Conservation (phyloP, 2,329 filamentous ascomycete species). For the Aspergillus jensenii region DNA sequence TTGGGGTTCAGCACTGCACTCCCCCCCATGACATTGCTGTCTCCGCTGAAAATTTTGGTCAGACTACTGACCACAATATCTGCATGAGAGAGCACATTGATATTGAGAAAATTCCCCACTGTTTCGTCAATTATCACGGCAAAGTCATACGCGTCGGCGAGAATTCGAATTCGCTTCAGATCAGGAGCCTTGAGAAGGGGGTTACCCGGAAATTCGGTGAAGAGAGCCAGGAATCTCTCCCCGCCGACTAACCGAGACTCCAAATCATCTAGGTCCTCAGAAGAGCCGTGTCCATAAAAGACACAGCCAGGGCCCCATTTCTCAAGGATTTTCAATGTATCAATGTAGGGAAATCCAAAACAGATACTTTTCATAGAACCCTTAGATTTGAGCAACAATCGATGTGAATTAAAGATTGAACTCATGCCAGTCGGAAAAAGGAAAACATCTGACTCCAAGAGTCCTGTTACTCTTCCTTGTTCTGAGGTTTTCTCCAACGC, state of each 20-base stretch:
- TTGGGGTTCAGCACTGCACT: constrained; percentile 66
- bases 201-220: constrained; percentile 94
- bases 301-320: constrained; percentile 89
- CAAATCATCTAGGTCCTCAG: constrained; percentile 78
- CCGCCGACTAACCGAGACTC: constrained; percentile 69
- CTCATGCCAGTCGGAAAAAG: constrained; percentile 92
- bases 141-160: constrained; percentile 85
- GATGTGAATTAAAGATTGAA: constrained; percentile 86
- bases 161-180: constrained; percentile 71
- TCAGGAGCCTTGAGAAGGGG: constrained; percentile 84
- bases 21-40: constrained; percentile 98
- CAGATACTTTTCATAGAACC: constrained; percentile 74
- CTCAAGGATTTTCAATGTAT: constrained; percentile 90
- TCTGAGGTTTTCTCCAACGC: constrained; percentile 48
- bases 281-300: constrained; percentile 82
- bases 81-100: constrained; percentile 84
- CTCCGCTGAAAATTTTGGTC: constrained; percentile 95
- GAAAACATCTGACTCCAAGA: constrained; percentile 84
- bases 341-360: constrained; percentile 97
- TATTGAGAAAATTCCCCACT: constrained; percentile 93
- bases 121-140: constrained; percentile 93
- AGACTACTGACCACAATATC: constrained; percentile 93
- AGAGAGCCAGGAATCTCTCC: constrained; percentile 77
- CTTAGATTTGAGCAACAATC: constrained; percentile 65
- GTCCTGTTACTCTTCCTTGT: constrained; percentile 48